Base-by-base conservation (phyloP, 2,329 filamentous ascomycete genomes). In the Westerdykella ornata region DNA sequence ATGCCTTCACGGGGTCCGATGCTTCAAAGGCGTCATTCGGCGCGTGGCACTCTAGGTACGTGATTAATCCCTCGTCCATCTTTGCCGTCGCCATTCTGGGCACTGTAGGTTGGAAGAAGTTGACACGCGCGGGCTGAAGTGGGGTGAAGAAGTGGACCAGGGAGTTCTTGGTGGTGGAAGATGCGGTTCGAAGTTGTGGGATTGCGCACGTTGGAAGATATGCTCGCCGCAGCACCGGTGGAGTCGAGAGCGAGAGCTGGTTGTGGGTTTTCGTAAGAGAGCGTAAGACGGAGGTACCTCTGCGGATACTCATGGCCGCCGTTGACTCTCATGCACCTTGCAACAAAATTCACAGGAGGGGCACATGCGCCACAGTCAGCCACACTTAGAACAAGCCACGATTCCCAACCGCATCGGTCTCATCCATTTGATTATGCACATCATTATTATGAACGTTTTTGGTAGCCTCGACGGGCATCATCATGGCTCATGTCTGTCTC, bases 1-100 rank as follows among this genome's bases (percentile, higher is more conserved):
- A 72, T 49, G 71, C 64, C 53, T 72, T 66, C 54, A 66, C 54
- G 32, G 63, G 53, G 41, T 67, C 63, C 22, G 60, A 55, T 47
- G 65, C 59, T 38, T 52, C 44, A 43, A 55, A 54, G n/a, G 59
- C 57, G 35, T 65, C 63, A 48, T 66, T 63, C 13, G 63, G 63
- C 32, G 62, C 60, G 49, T 66, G 63, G 35, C 52, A 48, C 47
- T 57, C 59, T 45, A 68, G 62, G 53, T 61, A 65, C 41, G 52
- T 49, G 45, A 53, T 46, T 40, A 66, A 30, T 49, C 49, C 55
- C 48, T 61, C 55, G 49, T 65, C 60, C 47, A 68, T 50, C 43
- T 60, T 54, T 8, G 59, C 51, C 51, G 47, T 58, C 20, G 63
- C 57, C 65, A 68, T 68, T 38, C 46, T 56, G 54, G 51, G 51